Evolutionary conservation across 2,329 filamentous ascomycete species (phyloP).

Genomic region (Aspergillus phoenicis): DNA sequence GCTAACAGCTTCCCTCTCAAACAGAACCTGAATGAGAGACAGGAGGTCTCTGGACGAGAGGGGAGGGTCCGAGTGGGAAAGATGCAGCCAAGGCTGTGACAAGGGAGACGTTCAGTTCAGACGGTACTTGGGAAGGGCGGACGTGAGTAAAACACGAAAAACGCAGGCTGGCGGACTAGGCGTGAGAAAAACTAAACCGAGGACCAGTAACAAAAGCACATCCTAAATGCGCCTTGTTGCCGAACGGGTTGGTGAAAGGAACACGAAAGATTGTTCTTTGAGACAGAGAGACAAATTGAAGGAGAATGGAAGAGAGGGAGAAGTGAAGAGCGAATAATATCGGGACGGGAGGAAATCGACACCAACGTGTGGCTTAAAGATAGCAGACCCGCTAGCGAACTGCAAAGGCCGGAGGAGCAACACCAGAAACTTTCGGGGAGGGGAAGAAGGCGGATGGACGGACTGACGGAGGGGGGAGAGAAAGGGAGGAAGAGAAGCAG

Average conservation of each 20-base stretch:
- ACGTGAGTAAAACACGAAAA: conserved; percentile 5
- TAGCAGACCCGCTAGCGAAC: conserved; percentile 29
- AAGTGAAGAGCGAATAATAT: conserved; percentile 19
- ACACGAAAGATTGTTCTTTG: not conserved
- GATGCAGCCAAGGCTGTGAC: conserved; percentile 18
- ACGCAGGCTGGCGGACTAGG: not conserved
- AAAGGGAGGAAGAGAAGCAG: not conserved
- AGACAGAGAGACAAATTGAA: conserved; percentile 7
- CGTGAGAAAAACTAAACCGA: conserved; percentile 20
- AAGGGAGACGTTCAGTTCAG: conserved; percentile 6
- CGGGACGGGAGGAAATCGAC: conserved; percentile 26
- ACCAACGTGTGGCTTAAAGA: conserved; percentile 30
- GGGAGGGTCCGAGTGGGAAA: conserved; percentile 9
- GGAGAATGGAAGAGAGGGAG: conserved; percentile 11
- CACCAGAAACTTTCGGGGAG: conserved; percentile 3
- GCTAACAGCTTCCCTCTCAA: conserved; percentile 2
- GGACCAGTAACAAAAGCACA: conserved; percentile 15
- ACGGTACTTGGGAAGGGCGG: conserved; percentile 11
- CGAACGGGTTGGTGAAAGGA: not conserved
- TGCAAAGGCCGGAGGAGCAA: conserved; percentile 17
- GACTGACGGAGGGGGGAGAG: not conserved
- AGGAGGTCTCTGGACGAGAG: conserved; percentile 7
- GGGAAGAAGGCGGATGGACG: conserved; percentile 5
- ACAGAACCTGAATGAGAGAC: conserved; percentile 3
- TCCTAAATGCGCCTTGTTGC: conserved; percentile 15